Percentiles rank a stretch among this genome's conserved stretches.
Evolutionary conservation across 805 yeast species (phyloP).

Genomic region (Kazachstania bromeliacearum): DNA sequence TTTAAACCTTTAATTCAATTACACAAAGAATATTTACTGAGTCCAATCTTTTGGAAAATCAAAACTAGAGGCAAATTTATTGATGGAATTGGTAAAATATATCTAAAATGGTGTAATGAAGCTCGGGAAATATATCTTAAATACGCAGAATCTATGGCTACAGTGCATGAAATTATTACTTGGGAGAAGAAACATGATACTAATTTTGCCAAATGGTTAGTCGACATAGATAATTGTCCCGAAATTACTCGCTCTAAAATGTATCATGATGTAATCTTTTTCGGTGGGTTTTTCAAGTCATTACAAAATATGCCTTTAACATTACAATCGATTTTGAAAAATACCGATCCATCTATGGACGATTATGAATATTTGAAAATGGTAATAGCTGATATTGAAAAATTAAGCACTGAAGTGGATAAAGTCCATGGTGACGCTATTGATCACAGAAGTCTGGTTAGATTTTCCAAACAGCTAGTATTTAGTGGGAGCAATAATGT

Average conservation of each 20-base stretch:
- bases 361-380: constrained; percentile 44
- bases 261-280: constrained; percentile 46
- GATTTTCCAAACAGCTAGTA: constrained; percentile 35
- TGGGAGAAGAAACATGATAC: constrained; percentile 38
- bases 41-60: constrained; percentile 49
- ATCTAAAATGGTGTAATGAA: constrained; percentile 52
- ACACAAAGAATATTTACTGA: constrained; percentile 45
- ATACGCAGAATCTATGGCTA: constrained; percentile 54
- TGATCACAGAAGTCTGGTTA: constrained; percentile 44
- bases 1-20: constrained; percentile 46
- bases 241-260: constrained; percentile 34
- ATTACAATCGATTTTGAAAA: constrained; percentile 46
- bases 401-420: constrained; percentile 51
- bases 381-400: constrained; percentile 46
- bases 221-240: constrained; percentile 40
- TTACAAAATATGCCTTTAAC: constrained; percentile 54
- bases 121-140: constrained; percentile 46
- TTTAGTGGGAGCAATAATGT: constrained; percentile 15
- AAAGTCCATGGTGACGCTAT: constrained; percentile 53
- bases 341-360: constrained; percentile 37
- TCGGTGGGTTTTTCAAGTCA: constrained; percentile 47
- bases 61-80: constrained; percentile 59
- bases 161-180: constrained; percentile 45
- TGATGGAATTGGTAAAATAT: constrained; percentile 51
- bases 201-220: constrained; percentile 49